Conservation (phyloP, 176 grass and related monocot species). For the Rhynchospora tenuis region DNA sequence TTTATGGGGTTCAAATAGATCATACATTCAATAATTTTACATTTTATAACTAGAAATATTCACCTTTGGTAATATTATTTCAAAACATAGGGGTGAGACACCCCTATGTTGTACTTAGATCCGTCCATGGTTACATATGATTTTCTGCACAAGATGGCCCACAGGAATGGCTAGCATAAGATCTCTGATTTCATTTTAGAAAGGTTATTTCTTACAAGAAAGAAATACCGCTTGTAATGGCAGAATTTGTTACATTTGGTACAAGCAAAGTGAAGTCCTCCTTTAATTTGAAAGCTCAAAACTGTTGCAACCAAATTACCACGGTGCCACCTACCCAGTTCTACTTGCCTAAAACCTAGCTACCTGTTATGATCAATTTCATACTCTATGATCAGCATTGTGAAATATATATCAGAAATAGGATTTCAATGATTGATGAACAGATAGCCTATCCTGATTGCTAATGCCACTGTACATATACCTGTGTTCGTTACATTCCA, state of each 20-base stretch:
- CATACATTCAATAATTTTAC: too few species aligned
- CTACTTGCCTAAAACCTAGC: not conserved
- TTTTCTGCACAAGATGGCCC: not conserved
- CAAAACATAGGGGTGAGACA: too few species aligned
- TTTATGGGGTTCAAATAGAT: too few species aligned
- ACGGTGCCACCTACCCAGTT: not conserved
- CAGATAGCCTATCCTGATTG: conserved; percentile 25
- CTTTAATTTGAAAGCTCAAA: not conserved
- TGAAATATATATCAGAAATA: conserved; percentile 23
- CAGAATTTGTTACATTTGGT: not conserved
- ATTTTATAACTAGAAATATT: too few species aligned
- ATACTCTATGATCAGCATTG: not conserved
- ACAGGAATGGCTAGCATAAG: not conserved
- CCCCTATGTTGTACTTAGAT: too few species aligned
- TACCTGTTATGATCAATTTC: not conserved
- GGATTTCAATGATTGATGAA: conserved; percentile 59
- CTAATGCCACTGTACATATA: conserved; percentile 22
- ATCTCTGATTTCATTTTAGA: not conserved
- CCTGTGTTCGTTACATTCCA: not conserved
- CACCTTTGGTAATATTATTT: too few species aligned
- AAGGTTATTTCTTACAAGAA: not conserved
- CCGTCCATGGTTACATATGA: not conserved
- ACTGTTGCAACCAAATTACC: not conserved
- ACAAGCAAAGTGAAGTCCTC: not conserved
- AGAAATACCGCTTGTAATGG: not conserved